Conservation (phyloP, 208 protist genomes). For the Leptomonas seymouri region DNA sequence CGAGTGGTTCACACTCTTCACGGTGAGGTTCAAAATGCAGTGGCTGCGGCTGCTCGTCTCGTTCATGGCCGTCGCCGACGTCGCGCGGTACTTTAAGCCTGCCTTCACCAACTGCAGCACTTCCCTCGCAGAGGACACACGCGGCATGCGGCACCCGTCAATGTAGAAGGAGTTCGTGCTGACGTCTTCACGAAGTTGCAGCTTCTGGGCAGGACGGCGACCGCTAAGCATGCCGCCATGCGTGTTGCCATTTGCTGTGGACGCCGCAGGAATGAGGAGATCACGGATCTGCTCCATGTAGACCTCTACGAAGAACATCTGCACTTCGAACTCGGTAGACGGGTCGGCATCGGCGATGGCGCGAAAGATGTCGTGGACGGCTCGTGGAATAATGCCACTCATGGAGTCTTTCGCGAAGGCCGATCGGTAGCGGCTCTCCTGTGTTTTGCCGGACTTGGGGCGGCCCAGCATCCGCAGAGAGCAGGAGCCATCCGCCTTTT, state of each 20-base stretch:
- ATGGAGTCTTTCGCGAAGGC: constrained; percentile 17
- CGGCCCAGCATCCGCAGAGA: neutral
- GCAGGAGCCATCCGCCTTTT: neutral
- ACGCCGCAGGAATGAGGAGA: constrained; percentile 69
- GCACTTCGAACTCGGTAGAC: constrained; percentile 93
- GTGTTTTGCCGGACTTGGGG: neutral
- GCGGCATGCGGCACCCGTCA: constrained; percentile 86
- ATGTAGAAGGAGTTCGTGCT: constrained; percentile 83
- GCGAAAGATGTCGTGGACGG: constrained; percentile 92
- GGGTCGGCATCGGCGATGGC: constrained; percentile 65
- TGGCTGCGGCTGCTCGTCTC: constrained; percentile 87
- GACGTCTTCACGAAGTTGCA: constrained; percentile 81
- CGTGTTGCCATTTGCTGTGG: no score
- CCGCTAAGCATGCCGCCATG: neutral
- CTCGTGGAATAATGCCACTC: constrained; percentile 93
- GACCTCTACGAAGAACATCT: constrained; percentile 96
- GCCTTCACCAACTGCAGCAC: constrained; percentile 80
- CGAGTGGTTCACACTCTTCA: constrained; percentile 62
- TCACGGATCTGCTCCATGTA: constrained; percentile 98
- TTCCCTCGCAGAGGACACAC: constrained; percentile 82
- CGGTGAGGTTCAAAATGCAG: constrained; percentile 81
- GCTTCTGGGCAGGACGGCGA: constrained; percentile 10
- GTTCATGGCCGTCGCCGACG: constrained; percentile 89
- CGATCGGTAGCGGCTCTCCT: neutral
- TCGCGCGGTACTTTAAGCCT: constrained; percentile 74